These are phyloP conservation scores for Cryptococcus sp. DNA, from an alignment of 1,284 basidiomycete genomes.

Conservation along the genomic window DNA sequence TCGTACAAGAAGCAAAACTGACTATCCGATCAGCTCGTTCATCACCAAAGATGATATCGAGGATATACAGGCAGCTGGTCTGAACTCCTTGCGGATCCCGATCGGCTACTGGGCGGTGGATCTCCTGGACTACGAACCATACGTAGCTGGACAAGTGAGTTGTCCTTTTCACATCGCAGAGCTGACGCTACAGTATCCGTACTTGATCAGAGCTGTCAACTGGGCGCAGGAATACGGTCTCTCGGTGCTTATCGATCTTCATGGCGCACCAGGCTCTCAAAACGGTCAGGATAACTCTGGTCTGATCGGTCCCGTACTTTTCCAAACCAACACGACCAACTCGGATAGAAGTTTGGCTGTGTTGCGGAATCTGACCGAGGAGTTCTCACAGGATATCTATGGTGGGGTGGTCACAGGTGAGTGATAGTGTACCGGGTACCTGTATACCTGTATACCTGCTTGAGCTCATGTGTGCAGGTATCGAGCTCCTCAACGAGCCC, in stretches of 20 bases:
- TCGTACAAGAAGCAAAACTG: background rate
- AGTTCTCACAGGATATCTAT: constrained; percentile 42
- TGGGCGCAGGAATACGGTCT: constrained; percentile 39
- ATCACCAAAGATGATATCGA: constrained; percentile 37
- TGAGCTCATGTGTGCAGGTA: constrained; percentile 39
- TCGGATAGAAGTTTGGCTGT: constrained; percentile 36
- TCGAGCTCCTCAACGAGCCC: constrained; percentile 58
- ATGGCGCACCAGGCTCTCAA: constrained; percentile 70
- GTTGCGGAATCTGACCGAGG: constrained; percentile 55
- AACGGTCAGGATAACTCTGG: constrained; percentile 60
- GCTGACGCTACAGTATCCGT: constrained; percentile 32
- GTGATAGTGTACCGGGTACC: background rate
- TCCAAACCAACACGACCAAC: constrained; percentile 34
- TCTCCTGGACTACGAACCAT: constrained; percentile 51
- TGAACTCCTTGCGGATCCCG: constrained; percentile 50
- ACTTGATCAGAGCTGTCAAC: constrained; percentile 39
- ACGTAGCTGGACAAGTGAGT: constrained; percentile 36
- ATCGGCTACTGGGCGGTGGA: constrained; percentile 62
- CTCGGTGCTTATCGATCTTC: constrained; percentile 51
- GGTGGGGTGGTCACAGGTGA: constrained; percentile 32
- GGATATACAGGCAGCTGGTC: constrained; percentile 36
- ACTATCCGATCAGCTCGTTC: constrained; percentile 33
- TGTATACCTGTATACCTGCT: background rate
- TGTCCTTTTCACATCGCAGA: constrained; percentile 38
- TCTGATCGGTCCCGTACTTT: constrained; percentile 25